phyloP scores from a whole-genome alignment of 371 early-diverging fungal genomes.

The Fennellomyces sp. region DNA sequence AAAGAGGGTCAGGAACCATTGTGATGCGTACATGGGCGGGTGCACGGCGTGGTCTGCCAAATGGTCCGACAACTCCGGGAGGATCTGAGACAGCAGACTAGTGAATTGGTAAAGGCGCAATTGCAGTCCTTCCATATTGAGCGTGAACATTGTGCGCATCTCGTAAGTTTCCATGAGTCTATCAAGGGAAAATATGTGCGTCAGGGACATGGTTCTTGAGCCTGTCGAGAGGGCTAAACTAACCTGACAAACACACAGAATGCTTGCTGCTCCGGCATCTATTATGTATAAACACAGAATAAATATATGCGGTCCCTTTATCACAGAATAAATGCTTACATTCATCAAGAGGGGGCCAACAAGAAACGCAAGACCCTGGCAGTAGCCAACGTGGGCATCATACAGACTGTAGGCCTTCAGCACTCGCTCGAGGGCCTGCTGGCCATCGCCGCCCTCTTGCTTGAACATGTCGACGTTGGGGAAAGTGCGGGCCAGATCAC shows the following conservation, averaged over 20 bases:
- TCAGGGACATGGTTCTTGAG: background rate
- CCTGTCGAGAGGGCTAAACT: background rate
- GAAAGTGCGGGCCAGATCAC: constrained; percentile 93
- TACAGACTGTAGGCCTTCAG: constrained; percentile 91
- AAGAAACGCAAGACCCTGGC: constrained; percentile 95
- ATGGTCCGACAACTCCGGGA: constrained; percentile 78
- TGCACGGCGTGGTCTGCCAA: constrained; percentile 71
- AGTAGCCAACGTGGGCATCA: constrained; percentile 93
- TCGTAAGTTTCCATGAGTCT: constrained; percentile 79
- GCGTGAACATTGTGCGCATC: constrained; percentile 75
- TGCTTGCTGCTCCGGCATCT: constrained; percentile 89
- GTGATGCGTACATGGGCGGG: constrained; percentile 86
- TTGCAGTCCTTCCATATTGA: constrained; percentile 83
- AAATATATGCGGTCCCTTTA: background rate
- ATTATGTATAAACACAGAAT: constrained; percentile 4
- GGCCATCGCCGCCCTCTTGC: constrained; percentile 84
- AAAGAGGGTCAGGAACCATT: constrained; percentile 89
- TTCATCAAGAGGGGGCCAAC: constrained; percentile 93
- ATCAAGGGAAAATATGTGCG: background rate
- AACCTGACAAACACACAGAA: constrained; percentile 79
- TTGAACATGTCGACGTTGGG: constrained; percentile 87
- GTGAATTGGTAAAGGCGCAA: constrained; percentile 83
- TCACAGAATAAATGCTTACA: constrained; percentile 48
- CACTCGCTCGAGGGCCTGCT: constrained; percentile 79
- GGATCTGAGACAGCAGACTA: constrained; percentile 69